Percentiles rank a stretch among this genome's conserved stretches.
Conservation (phyloP, 768 basidiomycete genomes). For the Collybia mongolica region DNA sequence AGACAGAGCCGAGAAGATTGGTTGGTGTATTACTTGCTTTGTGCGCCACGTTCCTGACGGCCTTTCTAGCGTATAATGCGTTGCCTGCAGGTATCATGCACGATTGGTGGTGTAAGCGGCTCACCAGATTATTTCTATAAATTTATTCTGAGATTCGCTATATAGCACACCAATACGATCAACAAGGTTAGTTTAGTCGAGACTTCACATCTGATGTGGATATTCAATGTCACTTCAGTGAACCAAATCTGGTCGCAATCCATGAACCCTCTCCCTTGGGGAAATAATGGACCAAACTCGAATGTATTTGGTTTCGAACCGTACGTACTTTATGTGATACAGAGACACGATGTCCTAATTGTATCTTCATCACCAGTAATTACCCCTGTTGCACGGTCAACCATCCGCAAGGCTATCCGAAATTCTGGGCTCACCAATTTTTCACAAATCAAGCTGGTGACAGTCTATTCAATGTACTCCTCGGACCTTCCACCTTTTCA, state of each 20-base stretch:
- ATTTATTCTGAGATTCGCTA: not conserved
- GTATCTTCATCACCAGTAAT: slow-evolving; percentile 21
- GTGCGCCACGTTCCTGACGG: too few relatives aligned
- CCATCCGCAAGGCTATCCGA: slow-evolving; percentile 38
- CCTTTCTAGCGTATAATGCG: slow-evolving; percentile 34
- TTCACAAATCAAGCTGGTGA: slow-evolving; percentile 26
- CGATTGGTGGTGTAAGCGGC: slow-evolving; percentile 34
- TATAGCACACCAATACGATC: slow-evolving; percentile 41
- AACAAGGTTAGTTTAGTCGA: slow-evolving; percentile 28
- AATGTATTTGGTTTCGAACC: slow-evolving; percentile 45
- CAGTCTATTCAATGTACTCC: slow-evolving; percentile 33
- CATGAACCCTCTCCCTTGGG: slow-evolving; percentile 37
- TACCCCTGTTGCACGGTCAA: slow-evolving; percentile 45
- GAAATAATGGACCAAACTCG: slow-evolving; percentile 34
- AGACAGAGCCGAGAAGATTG: slow-evolving; percentile 38
- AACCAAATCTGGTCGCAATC: slow-evolving; percentile 42
- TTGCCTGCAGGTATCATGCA: slow-evolving; percentile 36
- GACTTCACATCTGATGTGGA: not conserved
- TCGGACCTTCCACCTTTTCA: slow-evolving; percentile 36
- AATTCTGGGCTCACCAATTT: slow-evolving; percentile 43
- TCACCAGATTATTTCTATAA: not conserved
- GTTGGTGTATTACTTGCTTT: slow-evolving; percentile 11
- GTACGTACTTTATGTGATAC: slow-evolving; percentile 16
- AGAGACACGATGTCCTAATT: not conserved
- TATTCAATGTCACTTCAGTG: slow-evolving; percentile 16